Percentiles rank a stretch among this genome's conserved stretches.
These are phyloP conservation scores for Penicillium sp. DNA, from an alignment of 2,329 filamentous ascomycete species.

Conservation along the genomic window DNA sequence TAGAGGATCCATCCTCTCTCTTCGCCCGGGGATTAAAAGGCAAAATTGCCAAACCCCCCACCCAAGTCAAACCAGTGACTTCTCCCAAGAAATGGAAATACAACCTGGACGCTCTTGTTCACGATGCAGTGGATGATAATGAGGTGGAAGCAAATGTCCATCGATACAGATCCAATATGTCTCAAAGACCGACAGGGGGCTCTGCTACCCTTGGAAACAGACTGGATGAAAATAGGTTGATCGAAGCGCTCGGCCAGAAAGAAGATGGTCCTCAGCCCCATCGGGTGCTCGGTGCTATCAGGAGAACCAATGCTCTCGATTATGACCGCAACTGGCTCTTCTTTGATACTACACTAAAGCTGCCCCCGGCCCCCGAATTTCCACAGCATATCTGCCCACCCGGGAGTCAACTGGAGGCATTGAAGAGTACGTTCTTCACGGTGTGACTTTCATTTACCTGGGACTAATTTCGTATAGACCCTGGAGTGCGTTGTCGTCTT, in stretches of 20 bases:
- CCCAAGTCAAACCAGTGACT: neutral
- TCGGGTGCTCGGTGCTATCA: slow-evolving; percentile 59
- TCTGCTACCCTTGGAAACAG: neutral
- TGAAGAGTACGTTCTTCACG: slow-evolving; percentile 34
- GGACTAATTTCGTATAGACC: slow-evolving; percentile 38
- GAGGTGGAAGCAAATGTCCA: slow-evolving; percentile 58
- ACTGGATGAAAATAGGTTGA: slow-evolving; percentile 44
- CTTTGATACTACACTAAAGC: slow-evolving; percentile 45
- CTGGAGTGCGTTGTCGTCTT: slow-evolving; percentile 57
- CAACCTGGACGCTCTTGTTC: slow-evolving; percentile 63
- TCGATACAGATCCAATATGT: slow-evolving; percentile 37
- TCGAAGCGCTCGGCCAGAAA: slow-evolving; percentile 43
- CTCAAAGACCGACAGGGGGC: neutral
- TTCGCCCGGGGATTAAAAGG: slow-evolving; percentile 34
- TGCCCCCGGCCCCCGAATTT: slow-evolving; percentile 32
- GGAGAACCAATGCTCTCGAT: slow-evolving; percentile 61
- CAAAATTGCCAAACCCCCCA: neutral
- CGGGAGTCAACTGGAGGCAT: slow-evolving; percentile 29
- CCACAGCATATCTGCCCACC: slow-evolving; percentile 35
- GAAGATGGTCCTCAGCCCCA: slow-evolving; percentile 47
- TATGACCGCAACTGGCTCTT: slow-evolving; percentile 60
- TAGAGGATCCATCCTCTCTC: slow-evolving; percentile 52
- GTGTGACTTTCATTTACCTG: neutral
- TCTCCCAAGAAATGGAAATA: slow-evolving; percentile 56
- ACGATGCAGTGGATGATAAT: slow-evolving; percentile 61